A percentile compares a stretch with the other conserved stretches of the same genome.
Conservation (phyloP, 139 green algal genomes). For the Micromonas commoda region DNA sequence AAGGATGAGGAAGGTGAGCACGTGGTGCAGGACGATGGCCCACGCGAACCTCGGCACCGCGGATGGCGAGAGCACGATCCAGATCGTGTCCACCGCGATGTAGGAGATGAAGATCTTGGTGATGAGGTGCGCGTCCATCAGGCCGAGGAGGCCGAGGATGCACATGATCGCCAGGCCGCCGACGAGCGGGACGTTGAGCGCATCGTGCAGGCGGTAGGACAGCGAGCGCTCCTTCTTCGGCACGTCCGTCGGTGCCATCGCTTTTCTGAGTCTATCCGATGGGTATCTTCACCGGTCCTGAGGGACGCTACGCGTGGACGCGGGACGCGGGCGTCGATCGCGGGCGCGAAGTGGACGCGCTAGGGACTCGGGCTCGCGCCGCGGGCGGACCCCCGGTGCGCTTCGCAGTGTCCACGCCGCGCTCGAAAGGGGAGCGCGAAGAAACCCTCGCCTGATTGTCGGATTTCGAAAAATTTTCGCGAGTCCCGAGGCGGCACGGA, state of each 20-base stretch:
- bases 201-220: neutral
- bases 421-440: too few relatives aligned
- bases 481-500: too few relatives aligned
- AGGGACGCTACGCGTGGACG: too few relatives aligned
- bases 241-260: neutral
- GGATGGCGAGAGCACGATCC: neutral
- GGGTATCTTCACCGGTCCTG: too few relatives aligned
- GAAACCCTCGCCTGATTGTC: too few relatives aligned
- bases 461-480: too few relatives aligned
- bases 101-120: conserved; percentile 11
- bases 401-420: too few relatives aligned
- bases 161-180: neutral
- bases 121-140: neutral
- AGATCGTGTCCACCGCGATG: conserved; percentile 5
- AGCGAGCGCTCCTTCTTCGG: neutral
- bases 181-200: neutral
- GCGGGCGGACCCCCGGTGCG: too few relatives aligned
- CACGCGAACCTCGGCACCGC: neutral
- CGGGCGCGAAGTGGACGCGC: too few relatives aligned
- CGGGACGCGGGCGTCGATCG: too few relatives aligned
- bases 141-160: neutral
- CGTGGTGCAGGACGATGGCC: neutral
- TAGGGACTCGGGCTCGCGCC: too few relatives aligned
- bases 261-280: too few relatives aligned
- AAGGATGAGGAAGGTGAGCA: conserved; percentile 2